Conservation (phyloP, 106 monocot species). For the Narthecium ossifragum region DNA sequence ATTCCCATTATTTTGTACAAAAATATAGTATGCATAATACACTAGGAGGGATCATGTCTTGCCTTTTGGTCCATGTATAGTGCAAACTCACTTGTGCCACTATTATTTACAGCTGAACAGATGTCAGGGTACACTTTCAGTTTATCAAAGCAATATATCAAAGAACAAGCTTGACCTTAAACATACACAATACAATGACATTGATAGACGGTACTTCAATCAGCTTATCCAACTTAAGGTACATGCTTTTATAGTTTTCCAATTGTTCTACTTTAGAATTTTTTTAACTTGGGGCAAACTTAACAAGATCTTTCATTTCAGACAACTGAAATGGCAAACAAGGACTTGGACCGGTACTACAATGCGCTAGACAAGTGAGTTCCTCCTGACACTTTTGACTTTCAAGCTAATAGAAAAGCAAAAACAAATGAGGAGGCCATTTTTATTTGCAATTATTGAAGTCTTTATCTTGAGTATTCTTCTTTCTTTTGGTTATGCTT, state of each 20-base stretch:
- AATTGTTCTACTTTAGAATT: slow-evolving; percentile 2
- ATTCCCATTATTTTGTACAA: too few species aligned
- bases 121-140: slow-evolving; percentile 80
- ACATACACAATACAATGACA: slow-evolving; percentile 88
- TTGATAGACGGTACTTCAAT: slow-evolving; percentile 86
- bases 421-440: too few species aligned
- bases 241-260: slow-evolving; percentile 5
- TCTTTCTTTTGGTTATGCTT: too few species aligned
- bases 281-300: background rate
- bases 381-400: background rate
- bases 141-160: slow-evolving; percentile 83
- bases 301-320: slow-evolving; percentile 32
- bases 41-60: too few species aligned
- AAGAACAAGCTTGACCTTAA: slow-evolving; percentile 88
- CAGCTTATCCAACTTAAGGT: slow-evolving; percentile 99
- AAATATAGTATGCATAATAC: too few species aligned
- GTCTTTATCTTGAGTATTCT: too few species aligned
- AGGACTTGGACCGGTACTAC: slow-evolving; percentile 94
- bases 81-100: background rate
- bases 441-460: too few species aligned
- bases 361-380: slow-evolving; percentile 95
- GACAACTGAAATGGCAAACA: slow-evolving; percentile 99
- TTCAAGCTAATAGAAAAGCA: background rate
- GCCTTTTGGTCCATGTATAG: too few species aligned
- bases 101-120: slow-evolving; percentile 52